Evolutionary conservation across 2,329 filamentous ascomycete genomes (phyloP).

Genomic region (Colletotrichum magnum): DNA sequence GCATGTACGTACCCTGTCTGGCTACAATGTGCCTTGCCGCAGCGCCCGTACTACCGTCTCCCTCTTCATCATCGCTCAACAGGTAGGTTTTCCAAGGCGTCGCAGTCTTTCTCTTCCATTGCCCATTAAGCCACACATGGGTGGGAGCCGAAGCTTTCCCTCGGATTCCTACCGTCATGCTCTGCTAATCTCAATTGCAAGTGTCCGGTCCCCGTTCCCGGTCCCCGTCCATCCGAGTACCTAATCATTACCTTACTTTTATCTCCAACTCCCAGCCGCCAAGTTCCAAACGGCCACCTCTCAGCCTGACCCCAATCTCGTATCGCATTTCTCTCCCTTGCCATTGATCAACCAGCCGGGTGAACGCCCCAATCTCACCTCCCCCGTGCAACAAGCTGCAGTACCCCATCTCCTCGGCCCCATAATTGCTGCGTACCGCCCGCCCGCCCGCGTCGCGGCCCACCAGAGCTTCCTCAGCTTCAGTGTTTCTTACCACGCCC

Average conservation of each 20-base stretch:
- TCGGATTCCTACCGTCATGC: neutral
- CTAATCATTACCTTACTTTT: slow-evolving; percentile 20
- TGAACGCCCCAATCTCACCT: neutral
- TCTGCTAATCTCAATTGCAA: slow-evolving; percentile 1
- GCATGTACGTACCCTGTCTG: neutral
- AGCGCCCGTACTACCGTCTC: neutral
- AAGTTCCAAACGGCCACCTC: neutral
- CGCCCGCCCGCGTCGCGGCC: neutral
- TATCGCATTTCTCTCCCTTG: slow-evolving; percentile 13
- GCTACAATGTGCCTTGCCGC: no score
- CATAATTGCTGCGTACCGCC: slow-evolving; percentile 7
- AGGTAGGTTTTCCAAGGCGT: slow-evolving; percentile 8
- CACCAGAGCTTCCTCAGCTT: slow-evolving; percentile 23
- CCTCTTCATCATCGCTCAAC: slow-evolving; percentile 1
- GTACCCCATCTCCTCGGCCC: neutral
- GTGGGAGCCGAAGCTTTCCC: neutral
- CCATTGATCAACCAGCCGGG: neutral
- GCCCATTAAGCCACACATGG: slow-evolving; percentile 17
- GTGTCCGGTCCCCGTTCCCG: neutral
- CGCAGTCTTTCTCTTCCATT: slow-evolving; percentile 10
- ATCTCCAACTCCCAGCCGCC: slow-evolving; percentile 5
- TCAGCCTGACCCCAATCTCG: slow-evolving; percentile 7
- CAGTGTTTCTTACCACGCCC: slow-evolving; percentile 10
- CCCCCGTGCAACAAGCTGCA: slow-evolving; percentile 20
- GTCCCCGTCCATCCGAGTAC: slow-evolving; percentile 1